Evolutionary conservation across 1,284 basidiomycete genomes (phyloP).

Genomic region (Ceratorhiza oryzae-sativae): DNA sequence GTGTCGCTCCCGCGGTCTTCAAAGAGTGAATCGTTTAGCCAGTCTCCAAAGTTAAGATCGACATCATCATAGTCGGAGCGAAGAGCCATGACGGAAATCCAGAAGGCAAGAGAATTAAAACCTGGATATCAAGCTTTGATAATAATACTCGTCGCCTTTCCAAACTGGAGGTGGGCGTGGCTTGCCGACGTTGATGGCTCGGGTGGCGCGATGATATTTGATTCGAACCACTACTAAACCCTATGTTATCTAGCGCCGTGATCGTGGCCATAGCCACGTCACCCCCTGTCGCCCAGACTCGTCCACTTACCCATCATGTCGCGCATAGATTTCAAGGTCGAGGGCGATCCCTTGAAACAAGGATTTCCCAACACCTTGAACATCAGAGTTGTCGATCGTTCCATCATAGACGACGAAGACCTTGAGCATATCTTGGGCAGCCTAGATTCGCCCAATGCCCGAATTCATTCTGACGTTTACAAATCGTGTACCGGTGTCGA

Average conservation of each 20-base stretch:
- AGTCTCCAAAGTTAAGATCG: conserved; percentile 1
- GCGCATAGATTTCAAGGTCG: background rate
- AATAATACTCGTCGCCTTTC: background rate
- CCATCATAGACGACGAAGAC: conserved; percentile 7
- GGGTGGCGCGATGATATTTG: background rate
- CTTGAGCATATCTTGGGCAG: background rate
- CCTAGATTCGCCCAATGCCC: background rate
- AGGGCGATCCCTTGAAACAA: background rate
- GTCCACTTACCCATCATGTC: conserved; percentile 2
- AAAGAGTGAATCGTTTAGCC: conserved; percentile 1
- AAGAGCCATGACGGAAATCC: background rate
- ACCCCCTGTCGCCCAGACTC: background rate
- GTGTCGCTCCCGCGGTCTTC: background rate
- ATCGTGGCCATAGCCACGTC: conserved; percentile 32
- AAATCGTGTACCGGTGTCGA: conserved; percentile 7
- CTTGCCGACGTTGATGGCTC: too few relatives aligned
- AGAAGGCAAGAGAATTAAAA: background rate
- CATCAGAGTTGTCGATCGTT: conserved; percentile 17
- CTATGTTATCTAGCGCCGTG: background rate
- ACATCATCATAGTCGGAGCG: background rate
- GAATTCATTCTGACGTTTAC: background rate
- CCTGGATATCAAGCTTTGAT: background rate
- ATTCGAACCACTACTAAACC: background rate
- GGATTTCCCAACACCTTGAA: background rate
- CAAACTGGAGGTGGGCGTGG: background rate